Percentiles rank a stretch among this genome's conserved stretches.
phyloP scores from a whole-genome alignment of 192 early-diverging fungal species.

The Coemansia sp. region DNA sequence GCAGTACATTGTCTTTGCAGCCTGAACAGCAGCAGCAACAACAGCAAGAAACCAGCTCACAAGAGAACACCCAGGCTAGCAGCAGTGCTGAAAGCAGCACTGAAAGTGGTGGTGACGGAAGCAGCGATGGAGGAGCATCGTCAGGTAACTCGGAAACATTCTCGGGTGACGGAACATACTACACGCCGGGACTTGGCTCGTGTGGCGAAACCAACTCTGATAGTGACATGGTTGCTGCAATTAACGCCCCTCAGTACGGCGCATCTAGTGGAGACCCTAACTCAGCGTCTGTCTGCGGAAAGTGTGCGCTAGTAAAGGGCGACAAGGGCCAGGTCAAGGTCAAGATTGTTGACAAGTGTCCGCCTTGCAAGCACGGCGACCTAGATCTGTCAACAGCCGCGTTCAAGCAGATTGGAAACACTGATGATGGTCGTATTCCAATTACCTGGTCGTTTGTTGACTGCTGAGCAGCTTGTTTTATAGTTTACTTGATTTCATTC shows the following conservation, averaged over 20 bases:
- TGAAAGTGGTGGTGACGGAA: too few species aligned
- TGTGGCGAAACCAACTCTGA: slow-evolving; percentile 56
- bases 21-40: background rate
- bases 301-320: slow-evolving; percentile 51
- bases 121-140: slow-evolving; percentile 6
- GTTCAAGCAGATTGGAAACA: slow-evolving; percentile 58
- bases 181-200: slow-evolving; percentile 57
- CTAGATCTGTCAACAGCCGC: slow-evolving; percentile 59
- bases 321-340: slow-evolving; percentile 55
- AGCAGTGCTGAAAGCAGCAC: background rate
- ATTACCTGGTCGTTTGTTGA: slow-evolving; percentile 58
- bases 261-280: slow-evolving; percentile 51
- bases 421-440: slow-evolving; percentile 49
- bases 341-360: slow-evolving; percentile 58
- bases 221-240: slow-evolving; percentile 57
- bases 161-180: slow-evolving; percentile 62
- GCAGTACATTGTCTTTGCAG: background rate
- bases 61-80: slow-evolving; percentile 6
- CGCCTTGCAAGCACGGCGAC: slow-evolving; percentile 52
- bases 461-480: slow-evolving; percentile 35
- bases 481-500: too few species aligned
- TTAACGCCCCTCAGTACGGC: slow-evolving; percentile 60
- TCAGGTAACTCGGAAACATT: slow-evolving; percentile 26
- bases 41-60: slow-evolving; percentile 9
- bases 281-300: slow-evolving; percentile 53